Evolutionary conservation across 2,329 filamentous ascomycete species (phyloP), one percentile per base, ranked within the genome.

Genomic region (Verticillium albo-atrum): DNA sequence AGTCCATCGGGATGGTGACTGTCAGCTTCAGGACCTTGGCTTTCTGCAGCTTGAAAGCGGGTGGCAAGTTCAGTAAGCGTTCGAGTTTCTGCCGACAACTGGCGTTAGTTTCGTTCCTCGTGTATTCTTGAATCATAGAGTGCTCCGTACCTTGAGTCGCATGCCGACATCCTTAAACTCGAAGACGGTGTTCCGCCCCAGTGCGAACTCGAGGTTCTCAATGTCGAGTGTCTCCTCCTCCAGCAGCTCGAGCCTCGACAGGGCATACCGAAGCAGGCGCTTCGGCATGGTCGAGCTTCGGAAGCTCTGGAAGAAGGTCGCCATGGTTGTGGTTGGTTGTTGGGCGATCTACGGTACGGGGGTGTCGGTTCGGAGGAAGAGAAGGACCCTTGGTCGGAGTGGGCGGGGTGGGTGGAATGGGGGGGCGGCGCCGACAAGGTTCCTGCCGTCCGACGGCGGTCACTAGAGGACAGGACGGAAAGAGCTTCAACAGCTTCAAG

Each of bases 81-180:
- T 91, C 83, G 59, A 97, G 82, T 85, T 94, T 95, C 91, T 96
- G 64, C 61, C n/a, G n/a, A 30, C 57, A 54, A 28, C 30, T 17
- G 34, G 27, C 10, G 27, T 23, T 51, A 32, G 52, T 51, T 57
- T 57, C 57, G 61, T 26, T 30, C 35, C 12, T 17, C 20, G 14
- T 28, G 20, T 30, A 23, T 20, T 17, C 14, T 30, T 20, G 17
- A 26, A n/a, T 17, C 14, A 12, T 4, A 14, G 10, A 20, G 14
- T 14, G 55, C 53, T 50, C 7, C 79, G 67, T 79, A 91, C 92
- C 80, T 91, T 84, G 61, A 93, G 77, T 71, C 88, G 89, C 64
- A 97, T 78, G 2, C 89, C 91, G 60, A 97, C 89, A 81, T 98
- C 89, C 66, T 89, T 87, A 66, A 97, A 88, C 73, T 97, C 93